Evolutionary conservation across 345 rosid genomes (phyloP), one percentile per base, ranked within the genome.

Genomic region (Hibiscus trionum): DNA sequence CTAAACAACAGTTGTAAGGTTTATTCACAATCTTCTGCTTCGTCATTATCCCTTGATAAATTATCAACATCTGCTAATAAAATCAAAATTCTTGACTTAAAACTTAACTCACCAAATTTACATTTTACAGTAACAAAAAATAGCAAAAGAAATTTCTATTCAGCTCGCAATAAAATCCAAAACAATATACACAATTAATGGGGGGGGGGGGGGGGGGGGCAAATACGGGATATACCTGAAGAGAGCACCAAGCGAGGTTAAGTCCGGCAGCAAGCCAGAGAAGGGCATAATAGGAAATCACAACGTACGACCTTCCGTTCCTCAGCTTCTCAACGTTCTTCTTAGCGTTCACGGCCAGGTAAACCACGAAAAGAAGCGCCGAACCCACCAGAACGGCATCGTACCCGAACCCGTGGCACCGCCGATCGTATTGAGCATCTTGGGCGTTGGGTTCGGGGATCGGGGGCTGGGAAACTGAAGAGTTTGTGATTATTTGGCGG

Each of bases 211-310:
- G 2, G 42, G 52, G 52, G 1, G 11, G n/a, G 14, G 6, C 21
- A 55, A 39, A 24, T 14, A 52, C 17, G 19, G 12, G 26, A 4
- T 16, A 72, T 10, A 83, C 88, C 91, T 85, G 88, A 73, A 87
- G 80, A 71, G 72, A 83, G 80, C 84, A 82, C 91, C 91, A 87
- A 55, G 83, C 83, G 7, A 87, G 87, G 69, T 87, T 85, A 72
- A 87, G 84, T 55, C 64, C 62, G 9, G 76, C 64, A 15, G 86
- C 88, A 31, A 85, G 44, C 87, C 86, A 87, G 69, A 85, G 83
- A 66, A 87, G 84, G 59, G 82, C 78, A 69, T 83, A 87, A 73
- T 83, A 87, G 35, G 86, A 82, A 66, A 87, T 80, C 86, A 85
- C 66, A 47, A 85, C 70, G 31, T 77, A 76, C 7, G 88, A 83